Evolutionary conservation across 2,329 filamentous ascomycete genomes (phyloP).

Genomic region (Diaporthe batatas): DNA sequence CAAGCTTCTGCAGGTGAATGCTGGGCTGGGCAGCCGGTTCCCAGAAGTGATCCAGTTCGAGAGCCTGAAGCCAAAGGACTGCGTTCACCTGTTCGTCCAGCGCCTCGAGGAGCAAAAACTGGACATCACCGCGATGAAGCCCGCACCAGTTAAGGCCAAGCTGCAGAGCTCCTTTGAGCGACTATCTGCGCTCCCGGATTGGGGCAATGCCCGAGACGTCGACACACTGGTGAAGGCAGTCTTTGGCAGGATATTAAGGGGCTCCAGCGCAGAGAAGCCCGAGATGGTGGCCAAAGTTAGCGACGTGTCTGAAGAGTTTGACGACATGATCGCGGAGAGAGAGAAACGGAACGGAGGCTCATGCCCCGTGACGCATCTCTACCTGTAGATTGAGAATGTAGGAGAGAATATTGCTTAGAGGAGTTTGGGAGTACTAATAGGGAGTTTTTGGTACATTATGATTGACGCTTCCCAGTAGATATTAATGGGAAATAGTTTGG

Average conservation of each 20-base stretch:
- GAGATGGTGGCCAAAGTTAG: constrained; percentile 5
- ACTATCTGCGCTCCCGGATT: constrained; percentile 16
- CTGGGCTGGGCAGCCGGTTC: constrained; percentile 75
- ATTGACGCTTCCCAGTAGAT: background rate
- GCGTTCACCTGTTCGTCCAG: constrained; percentile 58
- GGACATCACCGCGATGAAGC: background rate
- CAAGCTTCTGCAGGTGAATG: constrained; percentile 70
- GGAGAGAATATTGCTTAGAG: background rate
- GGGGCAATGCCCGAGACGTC: constrained; percentile 32
- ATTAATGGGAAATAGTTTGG: background rate
- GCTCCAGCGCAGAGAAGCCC: constrained; percentile 28
- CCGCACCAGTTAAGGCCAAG: constrained; percentile 45
- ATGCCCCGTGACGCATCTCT: constrained; percentile 23
- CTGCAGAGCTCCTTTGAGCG: constrained; percentile 47
- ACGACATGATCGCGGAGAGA: constrained; percentile 31
- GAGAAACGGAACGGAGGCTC: constrained; percentile 23
- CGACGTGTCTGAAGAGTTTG: constrained; percentile 11
- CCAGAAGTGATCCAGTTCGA: constrained; percentile 71
- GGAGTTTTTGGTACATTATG: background rate
- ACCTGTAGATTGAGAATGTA: constrained; percentile 1
- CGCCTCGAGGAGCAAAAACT: constrained; percentile 49
- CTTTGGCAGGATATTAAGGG: constrained; percentile 29
- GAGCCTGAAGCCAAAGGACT: constrained; percentile 57
- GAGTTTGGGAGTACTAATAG: background rate
- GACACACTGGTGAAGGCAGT: constrained; percentile 19